Base-by-base conservation (phyloP, 768 basidiomycete species). In the Tylopilus vinaceipallidus region DNA sequence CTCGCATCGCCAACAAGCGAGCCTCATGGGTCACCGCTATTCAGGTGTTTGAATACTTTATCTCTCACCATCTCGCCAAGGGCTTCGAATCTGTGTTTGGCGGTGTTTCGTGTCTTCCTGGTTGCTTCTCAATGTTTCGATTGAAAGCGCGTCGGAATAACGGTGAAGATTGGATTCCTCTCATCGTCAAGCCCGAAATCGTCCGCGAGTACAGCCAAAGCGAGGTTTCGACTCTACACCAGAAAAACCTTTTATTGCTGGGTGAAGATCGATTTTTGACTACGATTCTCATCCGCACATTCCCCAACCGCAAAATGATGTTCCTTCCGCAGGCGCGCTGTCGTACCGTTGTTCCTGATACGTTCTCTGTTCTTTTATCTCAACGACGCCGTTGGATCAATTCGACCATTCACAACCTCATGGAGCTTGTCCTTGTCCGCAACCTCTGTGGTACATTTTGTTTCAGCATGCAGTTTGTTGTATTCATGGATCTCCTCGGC, bases 81-180 rank as follows among this genome's bases (percentile, higher is more conserved):
- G 95, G 92, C 7, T 99, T 99, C 71, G 97, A 99, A 69, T 94
- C 97, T 19, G 93, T 97, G 22, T 98, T 99, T 62, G 97, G 97
- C 64, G 97, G 97, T 82, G 97, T 99, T 50, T 94, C 97, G 12
- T 99, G 97, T 75, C 76, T 98, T 24, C 97, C 97, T 0, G 97
- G 97, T n/a, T 99, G 97, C 71, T 99, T 99, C 75, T 97, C 94
- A 45, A 99, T 99, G 95, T 98, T 98, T 72, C 80, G 97, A 45
- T 77, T 99, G 64, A 99, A 99, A 69, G 95, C 94, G 8, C 81
- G 97, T 46, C 92, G 87, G 63, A 67, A 80, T 16, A 78, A 79
- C 19, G 95, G 94, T 45, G 91, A 95, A 53, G 97, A 99, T 62
- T 99, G 97, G 97, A 79, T 99, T 20, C 97, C 97, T 5, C 82